These are phyloP conservation scores for Teunomyces atbi DNA, from an alignment of 805 yeast species.

Conservation along the genomic window DNA sequence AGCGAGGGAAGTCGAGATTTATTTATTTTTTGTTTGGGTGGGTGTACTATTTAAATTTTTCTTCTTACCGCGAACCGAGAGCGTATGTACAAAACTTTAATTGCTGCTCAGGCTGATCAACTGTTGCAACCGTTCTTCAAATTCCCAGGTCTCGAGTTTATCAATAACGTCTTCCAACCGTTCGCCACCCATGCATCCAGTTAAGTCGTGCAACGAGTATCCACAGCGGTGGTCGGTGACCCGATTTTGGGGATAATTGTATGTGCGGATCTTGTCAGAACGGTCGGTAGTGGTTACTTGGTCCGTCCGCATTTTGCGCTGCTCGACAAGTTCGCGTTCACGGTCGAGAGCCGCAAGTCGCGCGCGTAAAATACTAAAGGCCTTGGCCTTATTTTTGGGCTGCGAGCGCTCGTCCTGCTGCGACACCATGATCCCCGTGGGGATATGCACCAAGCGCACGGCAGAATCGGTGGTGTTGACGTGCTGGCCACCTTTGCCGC, in stretches of 20 bases:
- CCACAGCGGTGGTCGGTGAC: conserved; percentile 94
- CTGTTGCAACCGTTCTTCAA: conserved; percentile 32
- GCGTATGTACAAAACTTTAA: too few species aligned
- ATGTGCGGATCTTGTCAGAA: conserved; percentile 90
- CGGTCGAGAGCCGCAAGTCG: conserved; percentile 81
- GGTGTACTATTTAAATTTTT: too few species aligned
- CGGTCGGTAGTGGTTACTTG: conserved; percentile 90
- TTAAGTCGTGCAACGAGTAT: conserved; percentile 68
- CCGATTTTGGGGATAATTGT: conserved; percentile 89
- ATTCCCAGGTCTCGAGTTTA: conserved; percentile 36
- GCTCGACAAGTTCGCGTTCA: conserved; percentile 60
- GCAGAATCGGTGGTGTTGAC: conserved; percentile 98
- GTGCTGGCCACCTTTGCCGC: conserved; percentile 98
- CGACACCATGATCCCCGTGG: conserved; percentile 83
- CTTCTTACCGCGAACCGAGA: too few species aligned
- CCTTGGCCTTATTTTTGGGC: conserved; percentile 90
- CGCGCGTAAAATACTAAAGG: conserved; percentile 77
- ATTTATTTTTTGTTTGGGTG: too few species aligned
- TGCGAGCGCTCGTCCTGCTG: conserved; percentile 97
- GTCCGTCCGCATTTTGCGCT: conserved; percentile 64
- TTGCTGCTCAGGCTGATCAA: conserved; percentile 12
- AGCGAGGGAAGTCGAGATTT: too few species aligned
- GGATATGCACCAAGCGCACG: conserved; percentile 86
- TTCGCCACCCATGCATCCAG: conserved; percentile 39
- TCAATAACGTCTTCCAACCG: conserved; percentile 36